Evolutionary conservation across 108 stramenopile genomes (phyloP), one percentile per base, ranked within the genome.

Genomic region (Cyclostephanos tholiformis): DNA sequence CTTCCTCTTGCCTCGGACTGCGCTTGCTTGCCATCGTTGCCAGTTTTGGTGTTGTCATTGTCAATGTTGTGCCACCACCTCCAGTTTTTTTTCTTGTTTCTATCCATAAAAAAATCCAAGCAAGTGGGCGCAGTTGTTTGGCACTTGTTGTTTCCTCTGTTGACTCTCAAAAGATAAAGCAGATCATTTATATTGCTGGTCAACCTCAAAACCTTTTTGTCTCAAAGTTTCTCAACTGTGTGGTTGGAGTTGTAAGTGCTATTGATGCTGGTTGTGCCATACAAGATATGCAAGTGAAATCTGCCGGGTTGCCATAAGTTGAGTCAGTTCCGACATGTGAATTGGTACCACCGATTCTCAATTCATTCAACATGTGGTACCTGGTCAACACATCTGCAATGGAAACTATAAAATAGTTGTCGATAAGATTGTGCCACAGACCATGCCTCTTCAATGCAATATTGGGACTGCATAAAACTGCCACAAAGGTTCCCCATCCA

Each of bases 181-280:
- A 53, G 23, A 51, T 51, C 50, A 20, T 51, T 2, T 51, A n/a
- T n/a, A n/a, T n/a, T n/a, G n/a, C n/a, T n/a, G n/a, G 50, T 4
- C 50, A 51, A 51, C 20, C 50, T 17, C 4, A 20, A 17, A 20
- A 6, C 1, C 19, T 53, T 10, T 25, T 53, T 19, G 1, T 53
- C n/a, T 6, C 52, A 53, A 53, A 53, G 25, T 53, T 53, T 53
- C 20, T 53, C 23, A 1, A 25, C 52, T 53, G 6, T 53, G 52
- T n/a, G n/a, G 25, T 53, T 53, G 52, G 52, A 53, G 8, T 53
- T 53, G 25, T 53, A 53, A 0, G 52, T 53, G 52, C 20, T 25
- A 7, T 20, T 9, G 2, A 53, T 53, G 52, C 19, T 53, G 6
- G 52, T 20, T 53, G 52, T n/a, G 41, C 12, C 41, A 41, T 41